Evolutionary conservation across 495 filamentous ascomycete species (phyloP), one percentile per base, ranked within the genome.

Genomic region (Letharia columbiana): DNA sequence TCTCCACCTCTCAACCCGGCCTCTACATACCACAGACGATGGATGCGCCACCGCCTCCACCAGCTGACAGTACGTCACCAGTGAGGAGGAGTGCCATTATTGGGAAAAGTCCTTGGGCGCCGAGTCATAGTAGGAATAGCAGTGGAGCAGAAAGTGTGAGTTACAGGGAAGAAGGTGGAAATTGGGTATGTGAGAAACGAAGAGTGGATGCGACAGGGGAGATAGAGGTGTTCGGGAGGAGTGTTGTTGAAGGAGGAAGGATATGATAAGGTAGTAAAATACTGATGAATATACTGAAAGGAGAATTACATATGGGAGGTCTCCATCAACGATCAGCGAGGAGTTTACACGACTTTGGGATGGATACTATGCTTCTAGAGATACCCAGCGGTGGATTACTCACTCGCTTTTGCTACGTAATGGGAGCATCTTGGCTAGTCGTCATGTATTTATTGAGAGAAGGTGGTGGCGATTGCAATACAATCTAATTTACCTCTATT

Each of bases 111-210:
- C 40, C 59, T 5, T 65, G 61, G 62, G 39, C n/a, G 17, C 68
- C 66, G 39, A 64, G 68, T n/a, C 73, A 75, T 23, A 75, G 73
- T 52, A 64, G 73, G 49, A 66, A 65, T 23, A 71, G 71, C 64
- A 73, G 80, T 39, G 83, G 81, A 31, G 77, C 80, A 13, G 83
- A 82, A 61, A 85, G 83, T 61, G 82, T 87, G 41, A 84, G 82
- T 58, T 87, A 87, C 67, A 78, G 80, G 20, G 74, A 74, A 31
- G 79, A 79, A 33, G 80, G 80, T 63, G 78, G 72, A 9, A 75
- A 80, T 60, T 86, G 84, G 84, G 77, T 85, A 5, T 73, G 85
- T 52, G 84, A 86, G 73, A 77, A 82, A 61, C 75, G 83, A 42
- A 75, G 83, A 60, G 82, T 80, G 8, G 74, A 60, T 2, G 64